phyloP scores from a whole-genome alignment of 169 alveolate species.

The Plasmodium billcollinsi region DNA sequence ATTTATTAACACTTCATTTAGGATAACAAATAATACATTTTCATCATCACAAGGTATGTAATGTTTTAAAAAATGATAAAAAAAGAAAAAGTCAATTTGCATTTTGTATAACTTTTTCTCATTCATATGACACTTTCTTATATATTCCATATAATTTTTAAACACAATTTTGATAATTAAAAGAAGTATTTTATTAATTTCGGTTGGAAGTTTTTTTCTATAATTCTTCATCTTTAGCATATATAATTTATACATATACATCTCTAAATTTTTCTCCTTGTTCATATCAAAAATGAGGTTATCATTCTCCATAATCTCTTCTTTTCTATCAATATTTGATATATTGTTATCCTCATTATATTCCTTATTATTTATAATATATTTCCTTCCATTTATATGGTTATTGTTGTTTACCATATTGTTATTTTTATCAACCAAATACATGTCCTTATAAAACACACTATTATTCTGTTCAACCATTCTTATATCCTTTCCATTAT shows the following conservation, averaged over 20 bases:
- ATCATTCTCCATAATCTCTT: not conserved
- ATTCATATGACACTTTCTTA: slow-evolving; percentile 49
- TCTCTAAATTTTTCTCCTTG: slow-evolving; percentile 40
- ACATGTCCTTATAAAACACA: too few relatives aligned
- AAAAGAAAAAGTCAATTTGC: slow-evolving; percentile 62
- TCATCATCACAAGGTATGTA: slow-evolving; percentile 75
- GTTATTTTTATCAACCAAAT: too few relatives aligned
- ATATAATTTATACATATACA: slow-evolving; percentile 67
- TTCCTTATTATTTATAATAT: too few relatives aligned
- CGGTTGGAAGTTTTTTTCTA: slow-evolving; percentile 28
- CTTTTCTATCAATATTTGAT: not conserved
- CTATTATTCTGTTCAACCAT: not conserved
- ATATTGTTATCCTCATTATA: not conserved
- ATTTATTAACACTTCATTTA: slow-evolving; percentile 67
- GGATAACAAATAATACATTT: slow-evolving; percentile 61
- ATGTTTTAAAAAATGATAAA: slow-evolving; percentile 46
- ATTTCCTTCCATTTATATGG: too few relatives aligned
- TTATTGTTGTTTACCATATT: too few relatives aligned
- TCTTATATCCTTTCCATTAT: not conserved
- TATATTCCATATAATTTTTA: slow-evolving; percentile 60
- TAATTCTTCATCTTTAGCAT: slow-evolving; percentile 74
- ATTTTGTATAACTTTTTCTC: slow-evolving; percentile 32
- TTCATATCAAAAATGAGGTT: not conserved
- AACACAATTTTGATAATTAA: slow-evolving; percentile 63
- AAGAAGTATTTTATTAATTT: slow-evolving; percentile 36